A percentile compares a stretch with the other conserved stretches of the same genome.
Conservation (phyloP, 176 grass and related monocot genomes). For the Dactylis glomerata region DNA sequence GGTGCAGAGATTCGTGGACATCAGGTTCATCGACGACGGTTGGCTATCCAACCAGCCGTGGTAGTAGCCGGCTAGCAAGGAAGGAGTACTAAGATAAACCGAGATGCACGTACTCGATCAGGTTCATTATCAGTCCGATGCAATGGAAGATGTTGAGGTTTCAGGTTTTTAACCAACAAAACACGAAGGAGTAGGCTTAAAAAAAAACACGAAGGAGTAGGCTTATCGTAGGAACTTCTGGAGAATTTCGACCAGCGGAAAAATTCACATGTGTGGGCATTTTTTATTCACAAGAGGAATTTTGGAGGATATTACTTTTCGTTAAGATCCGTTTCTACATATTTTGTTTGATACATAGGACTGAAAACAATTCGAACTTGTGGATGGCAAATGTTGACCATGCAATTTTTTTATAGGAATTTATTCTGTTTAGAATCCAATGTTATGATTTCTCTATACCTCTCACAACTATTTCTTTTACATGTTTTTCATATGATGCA, state of each 20-base stretch:
- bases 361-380: too few species aligned
- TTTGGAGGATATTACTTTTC: too few species aligned
- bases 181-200: background rate
- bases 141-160: background rate
- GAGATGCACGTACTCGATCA: background rate
- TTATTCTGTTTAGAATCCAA: too few species aligned
- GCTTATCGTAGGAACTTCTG: background rate
- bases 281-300: background rate
- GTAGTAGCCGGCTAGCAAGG: background rate
- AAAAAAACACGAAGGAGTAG: too few species aligned
- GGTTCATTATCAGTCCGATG: background rate
- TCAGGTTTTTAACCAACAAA: background rate
- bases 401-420: too few species aligned
- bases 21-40: constrained; percentile 43
- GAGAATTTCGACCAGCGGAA: background rate
- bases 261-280: background rate
- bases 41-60: constrained; percentile 34
- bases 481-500: too few species aligned
- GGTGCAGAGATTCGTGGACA: constrained; percentile 31
- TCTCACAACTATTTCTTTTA: too few species aligned
- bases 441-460: too few species aligned
- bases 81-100: background rate
- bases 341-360: too few species aligned
- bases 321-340: background rate
- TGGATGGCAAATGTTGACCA: too few species aligned